These are phyloP conservation scores for Pseudonitzschia multiseries DNA, from an alignment of 108 stramenopile genomes.

Conservation along the genomic window DNA sequence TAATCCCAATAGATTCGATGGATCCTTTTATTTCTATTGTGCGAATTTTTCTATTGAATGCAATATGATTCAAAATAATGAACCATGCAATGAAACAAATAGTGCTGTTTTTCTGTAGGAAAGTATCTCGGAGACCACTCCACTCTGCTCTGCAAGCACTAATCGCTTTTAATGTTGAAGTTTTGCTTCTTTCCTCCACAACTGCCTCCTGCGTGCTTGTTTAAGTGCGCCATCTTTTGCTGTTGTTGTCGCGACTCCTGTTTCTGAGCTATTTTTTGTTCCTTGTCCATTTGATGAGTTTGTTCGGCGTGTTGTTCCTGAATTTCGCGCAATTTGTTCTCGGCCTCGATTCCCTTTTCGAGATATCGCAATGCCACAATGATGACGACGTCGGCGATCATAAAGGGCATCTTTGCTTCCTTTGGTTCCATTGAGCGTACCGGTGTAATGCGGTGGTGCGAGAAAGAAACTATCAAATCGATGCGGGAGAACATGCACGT, in stretches of 20 bases:
- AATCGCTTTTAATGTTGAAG: not conserved
- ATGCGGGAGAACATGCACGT: not conserved
- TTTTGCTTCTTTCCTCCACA: not conserved
- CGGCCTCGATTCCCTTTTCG: slow-evolving; percentile 18
- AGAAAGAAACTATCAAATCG: not conserved
- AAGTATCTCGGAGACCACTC: not conserved
- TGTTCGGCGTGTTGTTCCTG: slow-evolving; percentile 18
- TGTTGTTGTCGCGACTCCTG: not conserved
- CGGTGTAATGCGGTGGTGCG: not conserved
- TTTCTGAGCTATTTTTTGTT: slow-evolving; percentile 18
- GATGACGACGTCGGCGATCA: slow-evolving; percentile 31
- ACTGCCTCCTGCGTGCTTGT: not conserved
- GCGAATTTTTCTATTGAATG: not conserved
- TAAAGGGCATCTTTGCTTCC: slow-evolving; percentile 33
- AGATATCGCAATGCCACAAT: slow-evolving; percentile 13
- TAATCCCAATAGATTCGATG: not conserved
- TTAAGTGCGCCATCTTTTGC: not conserved
- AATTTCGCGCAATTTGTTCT: slow-evolving; percentile 23
- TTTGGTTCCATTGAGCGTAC: not conserved
- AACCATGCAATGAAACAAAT: not conserved
- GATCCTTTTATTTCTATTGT: not conserved
- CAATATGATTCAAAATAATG: not conserved
- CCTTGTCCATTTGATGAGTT: slow-evolving; percentile 26
- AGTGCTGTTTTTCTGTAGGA: not conserved
- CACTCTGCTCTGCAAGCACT: not conserved